phyloP scores from a whole-genome alignment of 2,329 filamentous ascomycete species.

The Colletotrichum zoysiae region DNA sequence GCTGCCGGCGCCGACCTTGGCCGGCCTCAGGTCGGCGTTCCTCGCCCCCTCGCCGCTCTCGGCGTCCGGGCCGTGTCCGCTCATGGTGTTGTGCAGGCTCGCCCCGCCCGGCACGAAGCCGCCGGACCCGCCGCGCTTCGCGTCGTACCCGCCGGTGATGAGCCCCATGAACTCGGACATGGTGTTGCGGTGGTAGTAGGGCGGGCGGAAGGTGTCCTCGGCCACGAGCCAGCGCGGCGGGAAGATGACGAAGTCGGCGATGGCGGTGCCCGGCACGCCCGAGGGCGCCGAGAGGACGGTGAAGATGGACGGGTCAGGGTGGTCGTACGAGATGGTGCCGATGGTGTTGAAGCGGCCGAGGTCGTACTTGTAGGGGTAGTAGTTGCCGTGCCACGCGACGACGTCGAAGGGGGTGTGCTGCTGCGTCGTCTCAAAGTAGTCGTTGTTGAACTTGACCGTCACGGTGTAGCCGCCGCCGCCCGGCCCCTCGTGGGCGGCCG shows the following conservation, averaged over 20 bases:
- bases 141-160: constrained; percentile 70
- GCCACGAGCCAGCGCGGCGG: constrained; percentile 78
- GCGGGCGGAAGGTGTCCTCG: constrained; percentile 77
- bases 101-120: constrained; percentile 72
- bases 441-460: constrained; percentile 75
- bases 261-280: constrained; percentile 70
- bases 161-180: constrained; percentile 76
- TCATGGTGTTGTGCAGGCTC: constrained; percentile 78
- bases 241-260: constrained; percentile 81
- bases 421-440: constrained; percentile 75
- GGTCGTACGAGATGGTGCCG: constrained; percentile 79
- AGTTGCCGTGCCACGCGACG: constrained; percentile 84
- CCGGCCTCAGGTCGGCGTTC: constrained; percentile 65
- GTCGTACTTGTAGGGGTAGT: constrained; percentile 87
- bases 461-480: constrained; percentile 59
- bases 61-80: constrained; percentile 73
- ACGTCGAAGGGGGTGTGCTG: constrained; percentile 82
- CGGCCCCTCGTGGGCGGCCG: constrained; percentile 54
- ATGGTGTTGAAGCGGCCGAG: constrained; percentile 82
- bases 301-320: constrained; percentile 84
- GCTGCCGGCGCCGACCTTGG: constrained; percentile 70
- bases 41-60: constrained; percentile 68
- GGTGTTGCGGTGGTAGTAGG: constrained; percentile 79
- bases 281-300: constrained; percentile 76
- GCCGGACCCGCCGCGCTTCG: constrained; percentile 66